Evolutionary conservation across 2,329 filamentous ascomycete genomes (phyloP), one percentile per base, ranked within the genome.

Genomic region (Phyllosticta citribraziliensis): DNA sequence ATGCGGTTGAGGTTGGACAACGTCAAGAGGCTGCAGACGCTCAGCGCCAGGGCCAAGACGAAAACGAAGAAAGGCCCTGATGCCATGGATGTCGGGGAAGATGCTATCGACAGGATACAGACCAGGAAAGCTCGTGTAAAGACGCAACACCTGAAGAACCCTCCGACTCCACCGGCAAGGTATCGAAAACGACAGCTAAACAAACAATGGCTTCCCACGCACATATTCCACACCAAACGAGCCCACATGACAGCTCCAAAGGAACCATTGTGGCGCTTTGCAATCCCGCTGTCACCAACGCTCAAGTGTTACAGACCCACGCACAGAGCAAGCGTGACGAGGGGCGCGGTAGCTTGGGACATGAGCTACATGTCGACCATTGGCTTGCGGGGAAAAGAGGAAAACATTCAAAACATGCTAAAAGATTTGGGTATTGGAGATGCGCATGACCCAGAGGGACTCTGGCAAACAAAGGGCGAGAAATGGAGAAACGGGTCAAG

Each of bases 181-280:
- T 97, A 91, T 71, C 85, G 87, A 66, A 94, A 91, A 74, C 86
- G 94, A 33, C 93, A 97, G 71, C 78, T 87, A 54, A 82, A 89
- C 72, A 97, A 97, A 78, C 91, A 89, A 2, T 97, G 93, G 91
- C 79, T 99, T 17, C 94, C 94, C 0, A 97, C 94, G 6, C 94
- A 99, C 73, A 76, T 95, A 65, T 99, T 89, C 83, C 92, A 96
- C 74, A 87, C 93, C 2, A 99, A 99, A 74, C 81, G 94, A 63
- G 91, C 94, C 22, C 88, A 84, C 63, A 95, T 99, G 89, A 91
- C 91, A 0, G 81, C 84, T 8, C 88, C 89, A 0, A 86, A 83
- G 56, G 82, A 88, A 53, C 88, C 90, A 2, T 75, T 94, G n/a
- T 99, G 94, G 94, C 84, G 91, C 51, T 96, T 97, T 73, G 85